Evolutionary conservation across 805 yeast species (phyloP).

Genomic region (Aciculoconidium aculeatum): DNA sequence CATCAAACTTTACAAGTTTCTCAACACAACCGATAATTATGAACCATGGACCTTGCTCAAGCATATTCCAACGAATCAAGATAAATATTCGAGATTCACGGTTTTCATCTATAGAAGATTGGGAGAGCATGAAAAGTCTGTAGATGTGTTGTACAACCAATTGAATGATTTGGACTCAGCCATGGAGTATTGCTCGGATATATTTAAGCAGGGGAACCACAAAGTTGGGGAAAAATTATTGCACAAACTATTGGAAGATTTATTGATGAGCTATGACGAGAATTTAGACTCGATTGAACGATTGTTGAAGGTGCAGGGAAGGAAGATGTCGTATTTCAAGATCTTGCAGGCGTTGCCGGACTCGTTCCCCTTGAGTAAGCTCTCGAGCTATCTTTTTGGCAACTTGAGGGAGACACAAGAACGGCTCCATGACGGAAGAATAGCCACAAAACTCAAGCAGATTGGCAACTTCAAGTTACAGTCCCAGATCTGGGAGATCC

Average conservation of each 20-base stretch:
- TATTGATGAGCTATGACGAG: constrained; percentile 34
- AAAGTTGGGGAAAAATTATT: constrained; percentile 40
- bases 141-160: constrained; percentile 55
- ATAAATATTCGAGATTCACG: constrained; percentile 37
- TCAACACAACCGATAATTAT: constrained; percentile 26
- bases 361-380: constrained; percentile 36
- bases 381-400: constrained; percentile 41
- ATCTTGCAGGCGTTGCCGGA: constrained; percentile 51
- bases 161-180: constrained; percentile 55
- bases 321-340: constrained; percentile 39
- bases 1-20: constrained; percentile 26
- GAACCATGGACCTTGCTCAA: constrained; percentile 33
- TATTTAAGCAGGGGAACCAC: constrained; percentile 33
- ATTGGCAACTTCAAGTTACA: constrained; percentile 46
- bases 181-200: constrained; percentile 49
- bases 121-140: constrained; percentile 56
- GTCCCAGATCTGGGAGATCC: constrained; percentile 34
- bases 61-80: constrained; percentile 27
- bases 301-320: constrained; percentile 39
- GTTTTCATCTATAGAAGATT: constrained; percentile 55
- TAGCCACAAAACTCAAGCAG: constrained; percentile 47
- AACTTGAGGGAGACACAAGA: constrained; percentile 39
- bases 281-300: constrained; percentile 33
- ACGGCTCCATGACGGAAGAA: constrained; percentile 30
- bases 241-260: constrained; percentile 45